phyloP scores from a whole-genome alignment of 805 yeast species.

The Candida awuae region DNA sequence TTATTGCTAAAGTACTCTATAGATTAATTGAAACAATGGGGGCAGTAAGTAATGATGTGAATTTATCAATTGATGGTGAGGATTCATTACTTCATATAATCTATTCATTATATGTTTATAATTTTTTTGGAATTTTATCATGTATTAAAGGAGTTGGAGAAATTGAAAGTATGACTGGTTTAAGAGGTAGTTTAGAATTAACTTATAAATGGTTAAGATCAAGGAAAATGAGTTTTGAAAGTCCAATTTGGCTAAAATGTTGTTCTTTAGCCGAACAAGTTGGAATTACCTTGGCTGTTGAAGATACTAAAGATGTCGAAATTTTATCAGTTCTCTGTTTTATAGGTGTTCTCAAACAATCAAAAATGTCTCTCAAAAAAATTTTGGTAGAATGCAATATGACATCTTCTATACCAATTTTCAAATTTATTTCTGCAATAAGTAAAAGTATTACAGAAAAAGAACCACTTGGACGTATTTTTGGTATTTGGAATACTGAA shows the following conservation, averaged over 20 bases:
- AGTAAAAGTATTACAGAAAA: background rate
- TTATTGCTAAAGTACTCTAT: constrained; percentile 37
- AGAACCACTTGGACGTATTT: constrained; percentile 3
- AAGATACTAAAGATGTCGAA: background rate
- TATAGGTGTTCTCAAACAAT: constrained; percentile 8
- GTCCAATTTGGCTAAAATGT: constrained; percentile 7
- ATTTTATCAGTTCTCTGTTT: constrained; percentile 6
- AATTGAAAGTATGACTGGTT: constrained; percentile 14
- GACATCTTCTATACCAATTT: constrained; percentile 11
- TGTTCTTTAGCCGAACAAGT: constrained; percentile 5
- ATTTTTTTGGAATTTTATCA: constrained; percentile 14
- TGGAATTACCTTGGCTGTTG: constrained; percentile 6
- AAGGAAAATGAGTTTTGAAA: constrained; percentile 1
- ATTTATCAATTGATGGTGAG: constrained; percentile 25
- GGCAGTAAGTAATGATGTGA: background rate
- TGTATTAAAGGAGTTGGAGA: constrained; percentile 23
- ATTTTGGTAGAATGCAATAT: constrained; percentile 13
- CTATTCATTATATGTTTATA: constrained; percentile 7
- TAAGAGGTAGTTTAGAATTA: constrained; percentile 13
- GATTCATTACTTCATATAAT: constrained; percentile 10
- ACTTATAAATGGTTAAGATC: constrained; percentile 8
- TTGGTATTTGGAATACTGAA: constrained; percentile 13
- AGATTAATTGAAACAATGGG: constrained; percentile 32
- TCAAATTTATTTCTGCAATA: constrained; percentile 5
- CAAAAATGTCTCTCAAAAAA: constrained; percentile 12